Evolutionary conservation across 225 moss, liverwort and hornwort species (phyloP).

Genomic region (Marchantia paleacea): DNA sequence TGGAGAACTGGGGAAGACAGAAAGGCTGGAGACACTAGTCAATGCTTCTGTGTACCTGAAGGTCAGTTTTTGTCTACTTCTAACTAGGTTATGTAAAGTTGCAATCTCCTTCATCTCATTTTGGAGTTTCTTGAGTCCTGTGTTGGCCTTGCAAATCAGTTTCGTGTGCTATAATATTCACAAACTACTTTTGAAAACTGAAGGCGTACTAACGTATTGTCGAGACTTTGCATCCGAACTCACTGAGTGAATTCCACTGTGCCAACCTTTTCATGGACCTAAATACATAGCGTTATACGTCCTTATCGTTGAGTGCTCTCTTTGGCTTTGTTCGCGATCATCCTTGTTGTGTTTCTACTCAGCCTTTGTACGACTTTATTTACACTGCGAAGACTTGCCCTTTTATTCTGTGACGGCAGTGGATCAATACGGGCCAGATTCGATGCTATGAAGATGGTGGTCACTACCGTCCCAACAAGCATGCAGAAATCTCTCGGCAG

Average conservation of each 20-base stretch:
- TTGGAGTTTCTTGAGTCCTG: not conserved
- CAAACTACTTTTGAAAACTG: too few relatives aligned
- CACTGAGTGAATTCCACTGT: too few relatives aligned
- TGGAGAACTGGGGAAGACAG: slow-evolving; percentile 56
- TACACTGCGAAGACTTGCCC: not conserved
- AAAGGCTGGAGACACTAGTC: slow-evolving; percentile 64
- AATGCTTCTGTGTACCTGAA: slow-evolving; percentile 83
- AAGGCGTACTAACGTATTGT: too few relatives aligned
- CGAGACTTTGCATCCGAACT: too few relatives aligned
- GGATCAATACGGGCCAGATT: slow-evolving; percentile 95
- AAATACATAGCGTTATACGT: too few relatives aligned
- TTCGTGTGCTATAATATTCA: too few relatives aligned
- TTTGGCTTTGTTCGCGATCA: not conserved
- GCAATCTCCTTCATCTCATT: too few relatives aligned
- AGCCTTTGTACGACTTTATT: too few relatives aligned
- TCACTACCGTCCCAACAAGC: slow-evolving; percentile 89
- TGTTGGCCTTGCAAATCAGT: not conserved
- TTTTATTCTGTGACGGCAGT: slow-evolving; percentile 32
- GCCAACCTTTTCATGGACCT: too few relatives aligned
- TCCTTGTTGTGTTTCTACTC: not conserved
- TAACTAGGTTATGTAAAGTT: too few relatives aligned
- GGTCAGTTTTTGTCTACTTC: slow-evolving; percentile 21
- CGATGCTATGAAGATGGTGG: slow-evolving; percentile 90
- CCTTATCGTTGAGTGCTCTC: too few relatives aligned
- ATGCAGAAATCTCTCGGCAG: slow-evolving; percentile 84